A percentile compares a stretch with the other conserved stretches of the same genome.
Evolutionary conservation across 495 filamentous ascomycete genomes (phyloP).

Genomic region (Tetracladium marchalianum): DNA sequence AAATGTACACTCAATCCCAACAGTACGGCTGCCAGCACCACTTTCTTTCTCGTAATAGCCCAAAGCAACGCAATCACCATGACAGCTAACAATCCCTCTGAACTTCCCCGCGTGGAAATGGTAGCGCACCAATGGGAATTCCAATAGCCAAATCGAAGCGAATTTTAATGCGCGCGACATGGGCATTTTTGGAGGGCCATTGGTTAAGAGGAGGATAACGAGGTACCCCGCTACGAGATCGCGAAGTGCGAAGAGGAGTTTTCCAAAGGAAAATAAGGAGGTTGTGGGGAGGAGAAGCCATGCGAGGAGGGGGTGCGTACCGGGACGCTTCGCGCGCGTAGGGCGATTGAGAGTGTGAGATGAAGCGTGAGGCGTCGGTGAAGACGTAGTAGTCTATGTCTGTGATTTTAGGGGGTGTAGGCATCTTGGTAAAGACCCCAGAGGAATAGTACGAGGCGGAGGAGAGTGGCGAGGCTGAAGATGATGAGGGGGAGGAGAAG

Average conservation of each 20-base stretch:
- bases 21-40: slow-evolving; percentile 60
- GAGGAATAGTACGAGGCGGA: slow-evolving; percentile 62
- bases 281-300: slow-evolving; percentile 83
- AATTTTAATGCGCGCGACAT: slow-evolving; percentile 52
- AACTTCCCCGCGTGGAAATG: slow-evolving; percentile 88
- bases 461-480: slow-evolving; percentile 54
- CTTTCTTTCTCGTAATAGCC: slow-evolving; percentile 52
- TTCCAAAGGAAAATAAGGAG: slow-evolving; percentile 74
- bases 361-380: slow-evolving; percentile 86
- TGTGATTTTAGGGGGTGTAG: slow-evolving; percentile 86
- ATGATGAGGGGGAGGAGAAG: slow-evolving; percentile 27
- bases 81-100: slow-evolving; percentile 80
- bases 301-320: slow-evolving; percentile 86
- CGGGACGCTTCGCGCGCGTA: slow-evolving; percentile 90
- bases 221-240: slow-evolving; percentile 85
- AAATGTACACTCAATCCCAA: slow-evolving; percentile 86
- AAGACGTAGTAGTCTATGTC: slow-evolving; percentile 99
- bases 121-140: slow-evolving; percentile 97
- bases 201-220: slow-evolving; percentile 53
- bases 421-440: slow-evolving; percentile 91
- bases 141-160: slow-evolving; percentile 82
- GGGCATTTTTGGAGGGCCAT: slow-evolving; percentile 23
- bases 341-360: slow-evolving; percentile 51
- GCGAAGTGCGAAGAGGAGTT: slow-evolving; percentile 71
- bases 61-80: slow-evolving; percentile 74